Percentiles rank a stretch among this genome's conserved stretches.
phyloP scores from a whole-genome alignment of 2,329 filamentous ascomycete genomes.

The Sclerotinia trifoliorum region DNA sequence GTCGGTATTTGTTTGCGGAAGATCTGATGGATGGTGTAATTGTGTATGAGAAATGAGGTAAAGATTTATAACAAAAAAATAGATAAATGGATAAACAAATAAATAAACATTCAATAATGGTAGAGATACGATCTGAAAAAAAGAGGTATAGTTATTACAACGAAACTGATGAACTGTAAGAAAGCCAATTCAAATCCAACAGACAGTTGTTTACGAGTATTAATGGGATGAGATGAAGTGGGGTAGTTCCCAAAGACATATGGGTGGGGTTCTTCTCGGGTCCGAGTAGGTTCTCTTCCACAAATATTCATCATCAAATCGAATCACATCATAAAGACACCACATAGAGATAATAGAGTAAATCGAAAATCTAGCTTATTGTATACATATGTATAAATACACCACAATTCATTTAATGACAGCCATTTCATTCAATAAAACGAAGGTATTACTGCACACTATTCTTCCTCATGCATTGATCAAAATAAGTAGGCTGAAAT shows the following conservation, averaged over 20 bases:
- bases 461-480: neutral
- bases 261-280: neutral
- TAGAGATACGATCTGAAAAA: neutral
- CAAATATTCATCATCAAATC: neutral
- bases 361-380: neutral
- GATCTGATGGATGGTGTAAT: no score
- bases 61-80: no score
- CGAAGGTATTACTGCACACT: neutral
- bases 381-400: neutral
- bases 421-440: neutral
- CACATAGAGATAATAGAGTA: no score
- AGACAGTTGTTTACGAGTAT: no score
- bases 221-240: no score
- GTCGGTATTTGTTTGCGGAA: no score
- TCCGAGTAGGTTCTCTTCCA: neutral
- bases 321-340: neutral
- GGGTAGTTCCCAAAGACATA: neutral
- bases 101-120: neutral
- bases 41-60: no score
- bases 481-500: neutral
- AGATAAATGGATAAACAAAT: neutral
- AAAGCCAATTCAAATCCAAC: no score
- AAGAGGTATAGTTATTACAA: neutral
- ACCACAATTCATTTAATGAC: neutral
- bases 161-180: no score